phyloP scores from a whole-genome alignment of 345 rosid genomes.

The Erucastrum elatum region DNA sequence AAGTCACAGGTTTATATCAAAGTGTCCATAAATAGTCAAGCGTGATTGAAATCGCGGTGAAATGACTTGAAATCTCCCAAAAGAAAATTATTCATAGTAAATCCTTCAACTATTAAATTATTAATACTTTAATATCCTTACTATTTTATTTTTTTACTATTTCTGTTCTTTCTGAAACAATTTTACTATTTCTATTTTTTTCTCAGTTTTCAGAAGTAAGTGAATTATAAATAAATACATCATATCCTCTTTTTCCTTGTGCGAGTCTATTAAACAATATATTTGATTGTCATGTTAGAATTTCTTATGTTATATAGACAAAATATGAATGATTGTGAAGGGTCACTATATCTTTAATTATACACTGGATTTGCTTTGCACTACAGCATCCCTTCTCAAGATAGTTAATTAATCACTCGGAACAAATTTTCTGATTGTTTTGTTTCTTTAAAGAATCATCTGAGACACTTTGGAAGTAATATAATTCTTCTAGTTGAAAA shows the following conservation, averaged over 20 bases:
- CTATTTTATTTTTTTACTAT: not conserved
- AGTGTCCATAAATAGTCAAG: not conserved
- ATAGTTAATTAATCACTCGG: constrained; percentile 4
- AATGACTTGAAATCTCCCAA: not conserved
- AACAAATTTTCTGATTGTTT: not conserved
- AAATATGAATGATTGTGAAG: not conserved
- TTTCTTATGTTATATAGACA: not conserved
- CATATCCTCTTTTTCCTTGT: not conserved
- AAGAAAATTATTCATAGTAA: not conserved
- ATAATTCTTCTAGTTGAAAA: constrained; percentile 31
- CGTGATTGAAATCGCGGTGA: not conserved
- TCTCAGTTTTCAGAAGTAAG: not conserved
- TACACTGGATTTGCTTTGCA: constrained; percentile 25
- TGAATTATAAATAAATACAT: not conserved
- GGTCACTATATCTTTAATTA: not conserved
- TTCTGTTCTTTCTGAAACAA: too few relatives aligned
- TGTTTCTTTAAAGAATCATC: constrained; percentile 13
- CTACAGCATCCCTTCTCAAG: constrained; percentile 4
- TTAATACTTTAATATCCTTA: not conserved
- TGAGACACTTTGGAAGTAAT: constrained; percentile 26
- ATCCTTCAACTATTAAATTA: not conserved
- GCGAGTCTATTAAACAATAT: not conserved
- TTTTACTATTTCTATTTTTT: not conserved
- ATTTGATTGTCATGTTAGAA: not conserved
- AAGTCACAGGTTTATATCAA: not conserved